Base-by-base conservation (phyloP, 345 rosid species). In the Leavenworthia alabamica region DNA sequence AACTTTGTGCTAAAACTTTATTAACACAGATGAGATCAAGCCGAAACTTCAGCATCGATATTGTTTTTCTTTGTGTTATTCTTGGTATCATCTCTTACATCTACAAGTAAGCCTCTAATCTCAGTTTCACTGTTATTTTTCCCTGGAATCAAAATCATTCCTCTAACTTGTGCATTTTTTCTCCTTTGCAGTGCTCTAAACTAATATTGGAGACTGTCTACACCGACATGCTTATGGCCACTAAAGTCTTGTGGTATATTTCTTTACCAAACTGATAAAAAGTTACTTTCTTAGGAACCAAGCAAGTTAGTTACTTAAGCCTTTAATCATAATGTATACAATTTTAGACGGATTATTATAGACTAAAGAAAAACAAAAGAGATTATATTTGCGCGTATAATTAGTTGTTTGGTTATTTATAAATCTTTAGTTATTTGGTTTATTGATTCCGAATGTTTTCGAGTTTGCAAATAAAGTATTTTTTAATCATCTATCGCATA, bases 1-100 rank as follows among this genome's bases (percentile, higher is more conserved):
- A n/a, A n/a, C n/a, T n/a, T n/a, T n/a, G n/a, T n/a, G n/a, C n/a
- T n/a, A n/a, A n/a, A n/a, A n/a, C n/a, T n/a, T n/a, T n/a, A n/a
- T n/a, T n/a, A n/a, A n/a, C n/a, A n/a, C 82, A 85, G 98, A 43
- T 86, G 63, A 79, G 98, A 68, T 84, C 92, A 39, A 79, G 80
- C 55, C 75, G 79, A 48, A 91, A 91, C 78, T 77, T 88, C 80
- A 82, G 80, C 79, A 77, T 92, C 14, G 95, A 86, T 75, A 82
- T 84, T 69, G 50, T 82, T 63, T 78, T 86, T 53, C 75, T 92
- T 3, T 81, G 85, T 51, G 77, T 91, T 13, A 67, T 92, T 62
- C 79, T 88, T 33, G 89, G 98, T 32, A 82, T 92, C 53, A 77
- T 68, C 54, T 75, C 82, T 47, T 84, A 88, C 76, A 51, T 92